A percentile compares a stretch with the other conserved stretches of the same genome.
Evolutionary conservation across 495 filamentous ascomycete genomes (phyloP).

Genomic region (Xanthoparmelia taractica): DNA sequence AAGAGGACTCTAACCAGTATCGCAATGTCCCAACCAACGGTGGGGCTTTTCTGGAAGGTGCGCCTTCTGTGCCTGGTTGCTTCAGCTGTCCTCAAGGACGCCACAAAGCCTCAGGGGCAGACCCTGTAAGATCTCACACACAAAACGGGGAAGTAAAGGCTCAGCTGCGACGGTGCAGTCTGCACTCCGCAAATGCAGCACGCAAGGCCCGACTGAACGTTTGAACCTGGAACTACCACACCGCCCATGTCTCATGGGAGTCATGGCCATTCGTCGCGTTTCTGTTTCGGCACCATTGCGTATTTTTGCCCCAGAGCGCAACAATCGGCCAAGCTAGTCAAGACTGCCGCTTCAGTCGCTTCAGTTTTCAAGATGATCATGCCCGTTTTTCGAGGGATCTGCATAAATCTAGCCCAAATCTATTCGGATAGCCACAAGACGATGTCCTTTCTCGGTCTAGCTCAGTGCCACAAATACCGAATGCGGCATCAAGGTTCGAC

Average conservation of each 20-base stretch:
- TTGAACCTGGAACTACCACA: background rate
- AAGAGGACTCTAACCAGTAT: background rate
- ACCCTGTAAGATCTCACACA: background rate
- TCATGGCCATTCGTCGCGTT: slow-evolving; percentile 7
- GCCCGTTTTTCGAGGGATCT: slow-evolving; percentile 3
- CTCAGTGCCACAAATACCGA: too few relatives aligned
- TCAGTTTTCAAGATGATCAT: background rate
- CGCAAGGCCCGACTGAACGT: background rate
- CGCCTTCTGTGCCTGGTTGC: too few relatives aligned
- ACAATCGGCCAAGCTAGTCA: background rate
- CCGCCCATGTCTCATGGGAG: background rate
- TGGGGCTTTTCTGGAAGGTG: slow-evolving; percentile 4
- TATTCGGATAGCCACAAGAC: background rate
- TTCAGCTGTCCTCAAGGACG: slow-evolving; percentile 14
- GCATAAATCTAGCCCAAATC: slow-evolving; percentile 10
- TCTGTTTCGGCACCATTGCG: slow-evolving; percentile 4
- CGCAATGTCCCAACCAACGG: background rate
- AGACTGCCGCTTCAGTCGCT: too few relatives aligned
- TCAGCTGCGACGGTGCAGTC: slow-evolving; percentile 3
- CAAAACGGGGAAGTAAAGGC: slow-evolving; percentile 3
- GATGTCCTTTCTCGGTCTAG: background rate
- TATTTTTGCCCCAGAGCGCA: slow-evolving; percentile 1
- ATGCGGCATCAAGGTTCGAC: too few relatives aligned
- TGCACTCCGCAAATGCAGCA: background rate
- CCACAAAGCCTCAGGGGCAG: slow-evolving; percentile 6